Conservation (phyloP, 768 basidiomycete species). For the Coprinopsis sp. region DNA sequence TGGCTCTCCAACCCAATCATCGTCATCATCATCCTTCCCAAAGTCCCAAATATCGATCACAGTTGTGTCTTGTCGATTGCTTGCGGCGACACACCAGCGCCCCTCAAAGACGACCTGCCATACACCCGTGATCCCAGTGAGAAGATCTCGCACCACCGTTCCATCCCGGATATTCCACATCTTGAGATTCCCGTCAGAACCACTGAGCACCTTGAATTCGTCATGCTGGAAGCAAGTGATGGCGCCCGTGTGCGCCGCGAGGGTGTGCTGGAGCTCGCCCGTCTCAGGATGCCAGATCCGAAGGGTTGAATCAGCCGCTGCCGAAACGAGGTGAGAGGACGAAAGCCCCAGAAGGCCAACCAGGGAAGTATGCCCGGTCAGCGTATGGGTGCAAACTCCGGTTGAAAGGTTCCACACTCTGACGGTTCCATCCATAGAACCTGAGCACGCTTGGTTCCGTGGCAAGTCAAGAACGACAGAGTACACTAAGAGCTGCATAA, state of each 20-base stretch:
- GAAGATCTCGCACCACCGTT: slow-evolving; percentile 76
- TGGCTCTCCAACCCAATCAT: slow-evolving; percentile 82
- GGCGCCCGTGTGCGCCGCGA: slow-evolving; percentile 92
- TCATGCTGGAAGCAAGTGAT: slow-evolving; percentile 99
- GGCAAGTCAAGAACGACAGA: slow-evolving; percentile 86
- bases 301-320: slow-evolving; percentile 92
- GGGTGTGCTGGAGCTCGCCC: slow-evolving; percentile 73
- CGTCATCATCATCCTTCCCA: slow-evolving; percentile 64
- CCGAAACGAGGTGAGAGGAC: slow-evolving; percentile 87
- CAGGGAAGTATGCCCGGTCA: slow-evolving; percentile 90
- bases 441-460: slow-evolving; percentile 90
- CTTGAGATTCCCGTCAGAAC: slow-evolving; percentile 93
- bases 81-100: slow-evolving; percentile 91
- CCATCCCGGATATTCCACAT: slow-evolving; percentile 97
- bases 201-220: slow-evolving; percentile 94
- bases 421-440: slow-evolving; percentile 97
- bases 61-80: slow-evolving; percentile 72
- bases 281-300: slow-evolving; percentile 91
- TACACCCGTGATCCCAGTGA: slow-evolving; percentile 89
- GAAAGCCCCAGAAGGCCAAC: slow-evolving; percentile 92
- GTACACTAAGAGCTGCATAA: slow-evolving; percentile 59
- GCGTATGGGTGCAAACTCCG: slow-evolving; percentile 73
- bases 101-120: slow-evolving; percentile 98
- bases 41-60: slow-evolving; percentile 92
- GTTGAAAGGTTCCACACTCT: slow-evolving; percentile 88